Percentiles rank a stretch among this genome's conserved stretches.
Conservation (phyloP, 2,329 filamentous ascomycete species). For the Pseudogymnoascus sp. region DNA sequence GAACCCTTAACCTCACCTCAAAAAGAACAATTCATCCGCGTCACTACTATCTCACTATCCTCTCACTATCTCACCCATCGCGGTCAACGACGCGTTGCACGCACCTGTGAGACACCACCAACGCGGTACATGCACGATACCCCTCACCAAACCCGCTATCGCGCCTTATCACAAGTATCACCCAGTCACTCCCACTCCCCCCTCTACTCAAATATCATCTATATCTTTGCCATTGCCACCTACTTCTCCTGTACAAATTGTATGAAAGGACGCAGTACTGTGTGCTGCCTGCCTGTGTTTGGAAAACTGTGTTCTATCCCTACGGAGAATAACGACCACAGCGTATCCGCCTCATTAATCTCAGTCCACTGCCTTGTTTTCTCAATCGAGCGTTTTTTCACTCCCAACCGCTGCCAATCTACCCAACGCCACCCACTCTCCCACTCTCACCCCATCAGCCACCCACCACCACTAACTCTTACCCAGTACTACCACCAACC, state of each 20-base stretch:
- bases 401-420: background rate
- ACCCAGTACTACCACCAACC: background rate
- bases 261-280: background rate
- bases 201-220: background rate
- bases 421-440: background rate
- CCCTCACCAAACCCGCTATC: background rate
- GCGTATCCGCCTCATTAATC: no score
- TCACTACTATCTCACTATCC: no score
- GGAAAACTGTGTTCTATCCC: no score
- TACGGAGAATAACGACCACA: no score
- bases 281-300: background rate
- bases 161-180: background rate
- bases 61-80: background rate
- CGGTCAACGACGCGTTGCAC: background rate
- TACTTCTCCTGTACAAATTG: background rate
- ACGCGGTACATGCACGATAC: background rate
- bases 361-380: no score
- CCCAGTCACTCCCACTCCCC: background rate
- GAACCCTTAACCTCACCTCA: no score
- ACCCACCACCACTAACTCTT: background rate
- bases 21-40: no score
- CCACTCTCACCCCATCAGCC: background rate
- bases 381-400: no score
- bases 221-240: background rate
- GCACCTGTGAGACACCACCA: background rate